Conservation (phyloP, 352 stramenopile species). For the Elongisporangium prolatum region DNA sequence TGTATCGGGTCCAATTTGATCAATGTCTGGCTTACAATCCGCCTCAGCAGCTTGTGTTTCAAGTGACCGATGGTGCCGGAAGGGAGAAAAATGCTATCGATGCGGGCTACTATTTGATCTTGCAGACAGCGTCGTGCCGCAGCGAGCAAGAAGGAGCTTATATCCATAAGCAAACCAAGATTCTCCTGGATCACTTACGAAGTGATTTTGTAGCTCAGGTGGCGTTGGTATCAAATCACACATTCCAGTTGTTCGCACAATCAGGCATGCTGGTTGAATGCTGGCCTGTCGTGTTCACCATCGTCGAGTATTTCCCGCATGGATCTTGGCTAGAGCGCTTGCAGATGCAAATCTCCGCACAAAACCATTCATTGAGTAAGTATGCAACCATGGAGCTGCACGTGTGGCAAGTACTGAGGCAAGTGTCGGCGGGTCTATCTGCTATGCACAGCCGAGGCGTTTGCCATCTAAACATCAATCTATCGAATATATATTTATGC, state of each 20-base stretch:
- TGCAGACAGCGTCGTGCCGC: slow-evolving; percentile 46
- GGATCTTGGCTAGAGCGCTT: slow-evolving; percentile 38
- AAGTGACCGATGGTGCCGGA: slow-evolving; percentile 5
- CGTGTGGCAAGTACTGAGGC: slow-evolving; percentile 29
- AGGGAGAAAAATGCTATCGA: neutral
- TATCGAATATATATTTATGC: slow-evolving; percentile 40
- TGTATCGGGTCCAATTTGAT: slow-evolving; percentile 45
- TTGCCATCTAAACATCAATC: slow-evolving; percentile 50
- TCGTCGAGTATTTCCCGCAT: slow-evolving; percentile 30
- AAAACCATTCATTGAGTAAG: neutral
- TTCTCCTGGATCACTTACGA: slow-evolving; percentile 25
- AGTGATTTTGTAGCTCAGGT: slow-evolving; percentile 37
- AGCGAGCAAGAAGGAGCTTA: slow-evolving; percentile 31
- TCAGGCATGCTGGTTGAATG: slow-evolving; percentile 54
- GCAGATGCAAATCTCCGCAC: slow-evolving; percentile 3
- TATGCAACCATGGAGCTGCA: slow-evolving; percentile 6
- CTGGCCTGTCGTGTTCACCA: slow-evolving; percentile 55
- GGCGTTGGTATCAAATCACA: slow-evolving; percentile 31
- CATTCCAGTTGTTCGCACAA: slow-evolving; percentile 59
- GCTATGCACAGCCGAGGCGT: slow-evolving; percentile 52
- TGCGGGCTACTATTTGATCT: slow-evolving; percentile 18
- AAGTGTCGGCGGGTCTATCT: slow-evolving; percentile 42
- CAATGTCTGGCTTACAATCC: slow-evolving; percentile 30
- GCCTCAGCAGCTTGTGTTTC: slow-evolving; percentile 34
- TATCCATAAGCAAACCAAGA: slow-evolving; percentile 26